Conservation (phyloP, 1,284 basidiomycete species). For the Ustilago tritici region DNA sequence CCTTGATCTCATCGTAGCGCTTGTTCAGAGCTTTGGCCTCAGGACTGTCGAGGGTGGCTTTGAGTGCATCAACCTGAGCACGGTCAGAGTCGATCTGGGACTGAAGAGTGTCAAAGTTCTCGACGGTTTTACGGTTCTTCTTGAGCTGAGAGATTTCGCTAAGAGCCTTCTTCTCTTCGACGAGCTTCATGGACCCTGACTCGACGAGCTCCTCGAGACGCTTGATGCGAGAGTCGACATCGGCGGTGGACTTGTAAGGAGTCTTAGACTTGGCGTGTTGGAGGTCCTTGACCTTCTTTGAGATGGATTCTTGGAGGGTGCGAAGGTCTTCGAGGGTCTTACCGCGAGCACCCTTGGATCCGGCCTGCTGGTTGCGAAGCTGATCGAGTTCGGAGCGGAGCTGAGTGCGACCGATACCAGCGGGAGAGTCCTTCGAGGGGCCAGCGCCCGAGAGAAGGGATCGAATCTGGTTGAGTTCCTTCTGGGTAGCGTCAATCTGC, state of each 20-base stretch:
- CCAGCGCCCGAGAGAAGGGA: conserved; percentile 73
- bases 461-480: conserved; percentile 75
- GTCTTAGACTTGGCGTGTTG: conserved; percentile 84
- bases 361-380: conserved; percentile 84
- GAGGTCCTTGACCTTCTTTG: conserved; percentile 92
- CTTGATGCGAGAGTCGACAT: conserved; percentile 84
- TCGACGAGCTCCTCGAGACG: conserved; percentile 86
- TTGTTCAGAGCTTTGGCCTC: conserved; percentile 85
- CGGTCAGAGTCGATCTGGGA: conserved; percentile 85
- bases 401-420: conserved; percentile 79
- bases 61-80: conserved; percentile 80
- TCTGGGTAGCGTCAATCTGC: conserved; percentile 60
- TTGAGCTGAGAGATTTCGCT: conserved; percentile 82
- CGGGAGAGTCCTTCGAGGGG: conserved; percentile 69
- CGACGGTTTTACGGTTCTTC: conserved; percentile 61
- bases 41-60: conserved; percentile 89
- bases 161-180: conserved; percentile 94
- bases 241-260: conserved; percentile 85
- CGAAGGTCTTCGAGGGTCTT: conserved; percentile 88
- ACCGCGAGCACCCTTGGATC: conserved; percentile 79
- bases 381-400: conserved; percentile 85
- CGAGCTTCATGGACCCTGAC: conserved; percentile 89
- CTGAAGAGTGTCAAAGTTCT: conserved; percentile 73
- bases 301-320: conserved; percentile 80
- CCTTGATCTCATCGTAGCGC: conserved; percentile 83